Evolutionary conservation across 257 asterid species (phyloP).

Genomic region (Plantago elongata): DNA sequence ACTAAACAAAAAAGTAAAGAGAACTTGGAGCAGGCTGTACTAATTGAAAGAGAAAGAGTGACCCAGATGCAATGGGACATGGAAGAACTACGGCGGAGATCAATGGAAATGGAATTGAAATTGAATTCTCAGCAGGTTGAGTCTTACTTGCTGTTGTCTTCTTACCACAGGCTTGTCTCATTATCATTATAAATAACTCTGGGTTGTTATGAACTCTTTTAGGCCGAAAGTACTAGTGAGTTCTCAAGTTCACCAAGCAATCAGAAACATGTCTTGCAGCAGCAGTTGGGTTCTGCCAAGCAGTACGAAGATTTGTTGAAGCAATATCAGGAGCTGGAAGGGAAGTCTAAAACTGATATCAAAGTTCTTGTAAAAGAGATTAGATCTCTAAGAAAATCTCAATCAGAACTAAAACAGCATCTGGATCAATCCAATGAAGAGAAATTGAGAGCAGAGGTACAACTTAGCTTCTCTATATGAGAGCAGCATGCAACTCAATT

Average conservation of each 20-base stretch:
- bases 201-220: constrained; percentile 22
- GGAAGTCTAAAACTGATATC: constrained; percentile 75
- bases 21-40: constrained; percentile 84
- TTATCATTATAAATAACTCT: constrained; percentile 17
- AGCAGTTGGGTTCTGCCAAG: constrained; percentile 58
- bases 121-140: constrained; percentile 66
- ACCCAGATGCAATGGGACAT: constrained; percentile 99
- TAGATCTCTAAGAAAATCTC: constrained; percentile 78
- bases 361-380: constrained; percentile 90
- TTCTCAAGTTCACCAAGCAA: constrained; percentile 25
- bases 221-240: constrained; percentile 36
- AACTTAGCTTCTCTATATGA: constrained; percentile 19
- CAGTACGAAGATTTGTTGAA: constrained; percentile 55
- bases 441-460: constrained; percentile 68
- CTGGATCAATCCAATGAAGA: constrained; percentile 49
- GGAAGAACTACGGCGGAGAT: constrained; percentile 84
- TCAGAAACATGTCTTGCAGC: constrained; percentile 39
- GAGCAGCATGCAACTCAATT: constrained; percentile 9
- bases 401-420: constrained; percentile 58
- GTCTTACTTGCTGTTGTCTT: constrained; percentile 18
- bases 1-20: constrained; percentile 82
- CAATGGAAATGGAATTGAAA: constrained; percentile 83
- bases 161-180: background rate
- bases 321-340: constrained; percentile 68
- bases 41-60: constrained; percentile 84